Conservation (phyloP, 2,329 filamentous ascomycete species). For the Fusarium drepaniforme region DNA sequence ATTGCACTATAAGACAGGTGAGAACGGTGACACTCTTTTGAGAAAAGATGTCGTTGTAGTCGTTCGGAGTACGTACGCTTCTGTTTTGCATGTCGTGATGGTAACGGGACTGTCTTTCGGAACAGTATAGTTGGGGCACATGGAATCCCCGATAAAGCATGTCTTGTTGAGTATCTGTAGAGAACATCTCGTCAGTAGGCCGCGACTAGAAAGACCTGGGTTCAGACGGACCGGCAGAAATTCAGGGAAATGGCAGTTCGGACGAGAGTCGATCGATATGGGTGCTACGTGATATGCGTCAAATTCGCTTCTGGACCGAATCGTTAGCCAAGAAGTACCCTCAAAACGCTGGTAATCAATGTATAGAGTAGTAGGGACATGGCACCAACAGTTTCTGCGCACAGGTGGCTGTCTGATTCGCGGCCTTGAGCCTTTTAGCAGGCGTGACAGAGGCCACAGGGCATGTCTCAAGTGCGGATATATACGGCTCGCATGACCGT, state of each 20-base stretch:
- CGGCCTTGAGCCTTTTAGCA: too few relatives aligned
- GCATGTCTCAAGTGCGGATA: too few relatives aligned
- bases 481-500: too few relatives aligned
- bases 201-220: too few relatives aligned
- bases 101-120: background rate
- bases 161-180: background rate
- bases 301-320: background rate
- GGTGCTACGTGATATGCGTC: background rate
- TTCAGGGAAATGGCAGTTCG: background rate
- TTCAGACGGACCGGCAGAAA: background rate
- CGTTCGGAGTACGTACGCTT: background rate
- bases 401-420: too few relatives aligned
- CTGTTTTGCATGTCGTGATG: background rate
- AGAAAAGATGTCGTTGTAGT: too few relatives aligned
- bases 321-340: background rate
- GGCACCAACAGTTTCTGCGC: too few relatives aligned
- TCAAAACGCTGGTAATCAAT: too few relatives aligned
- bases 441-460: too few relatives aligned
- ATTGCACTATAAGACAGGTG: too few relatives aligned
- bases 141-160: background rate
- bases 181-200: background rate
- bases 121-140: background rate
- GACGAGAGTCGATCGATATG: background rate
- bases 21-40: too few relatives aligned
- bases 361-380: too few relatives aligned